These are phyloP conservation scores for Chimonanthus salicifolius DNA, from an alignment of 164 flowering plant genomes.

Conservation along the genomic window DNA sequence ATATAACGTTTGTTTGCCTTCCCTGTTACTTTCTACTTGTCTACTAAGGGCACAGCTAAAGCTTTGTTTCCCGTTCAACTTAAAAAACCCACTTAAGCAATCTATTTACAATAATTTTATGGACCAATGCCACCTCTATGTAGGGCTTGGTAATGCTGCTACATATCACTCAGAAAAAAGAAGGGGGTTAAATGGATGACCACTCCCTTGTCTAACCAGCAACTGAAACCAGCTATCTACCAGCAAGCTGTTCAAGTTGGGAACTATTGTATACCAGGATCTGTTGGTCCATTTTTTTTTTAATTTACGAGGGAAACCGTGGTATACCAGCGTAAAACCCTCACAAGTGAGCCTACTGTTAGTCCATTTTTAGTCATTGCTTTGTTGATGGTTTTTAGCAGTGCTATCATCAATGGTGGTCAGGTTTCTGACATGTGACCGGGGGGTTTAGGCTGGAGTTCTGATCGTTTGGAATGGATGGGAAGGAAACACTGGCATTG, in stretches of 20 bases:
- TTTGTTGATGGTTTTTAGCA: slow-evolving; percentile 34
- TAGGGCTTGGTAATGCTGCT: background rate
- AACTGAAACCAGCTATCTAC: slow-evolving; percentile 16
- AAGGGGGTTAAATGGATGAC: slow-evolving; percentile 9
- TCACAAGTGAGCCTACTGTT: too few relatives aligned
- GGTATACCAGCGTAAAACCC: too few relatives aligned
- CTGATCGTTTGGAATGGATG: slow-evolving; percentile 35
- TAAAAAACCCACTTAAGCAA: background rate
- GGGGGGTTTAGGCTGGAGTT: slow-evolving; percentile 20
- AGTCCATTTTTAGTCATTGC: slow-evolving; percentile 39
- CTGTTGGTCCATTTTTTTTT: slow-evolving; percentile 38
- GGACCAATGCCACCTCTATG: background rate
- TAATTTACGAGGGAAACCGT: too few relatives aligned
- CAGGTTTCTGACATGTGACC: slow-evolving; percentile 21
- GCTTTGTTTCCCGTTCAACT: background rate
- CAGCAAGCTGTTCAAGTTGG: slow-evolving; percentile 20
- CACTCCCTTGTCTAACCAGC: slow-evolving; percentile 24
- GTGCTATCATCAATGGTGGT: slow-evolving; percentile 39
- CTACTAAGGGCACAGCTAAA: slow-evolving; percentile 3
- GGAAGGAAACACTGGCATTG: slow-evolving; percentile 17
- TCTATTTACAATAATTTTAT: background rate
- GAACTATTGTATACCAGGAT: slow-evolving; percentile 29
- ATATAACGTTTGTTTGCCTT: slow-evolving; percentile 13
- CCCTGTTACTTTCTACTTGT: slow-evolving; percentile 16
- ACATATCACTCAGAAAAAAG: background rate